These are phyloP conservation scores for Vitis cinerea DNA, from an alignment of 164 flowering plant genomes.

Conservation along the genomic window DNA sequence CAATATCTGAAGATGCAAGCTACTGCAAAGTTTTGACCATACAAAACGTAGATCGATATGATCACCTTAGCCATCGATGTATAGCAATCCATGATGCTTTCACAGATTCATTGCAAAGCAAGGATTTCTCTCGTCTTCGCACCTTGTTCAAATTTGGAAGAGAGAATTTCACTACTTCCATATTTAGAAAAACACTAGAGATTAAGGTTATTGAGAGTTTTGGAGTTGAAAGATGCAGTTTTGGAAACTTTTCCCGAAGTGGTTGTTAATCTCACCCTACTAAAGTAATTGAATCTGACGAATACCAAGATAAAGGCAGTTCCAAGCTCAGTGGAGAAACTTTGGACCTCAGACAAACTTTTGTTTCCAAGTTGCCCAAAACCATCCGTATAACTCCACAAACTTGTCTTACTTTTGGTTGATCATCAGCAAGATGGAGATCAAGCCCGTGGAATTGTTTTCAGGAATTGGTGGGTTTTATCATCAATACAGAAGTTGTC, in stretches of 20 bases:
- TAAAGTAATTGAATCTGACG: constrained; percentile 6
- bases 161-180: neutral
- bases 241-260: neutral
- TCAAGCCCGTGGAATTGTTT: neutral
- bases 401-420: too few relatives aligned
- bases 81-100: neutral
- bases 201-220: neutral
- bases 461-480: constrained; percentile 3
- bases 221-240: constrained; percentile 1
- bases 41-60: neutral
- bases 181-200: neutral
- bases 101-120: too few relatives aligned
- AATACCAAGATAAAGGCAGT: neutral
- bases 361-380: constrained; percentile 5
- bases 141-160: neutral
- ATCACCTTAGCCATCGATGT: neutral
- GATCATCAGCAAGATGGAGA: too few relatives aligned
- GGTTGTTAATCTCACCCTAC: neutral
- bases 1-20: constrained; percentile 20
- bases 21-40: constrained; percentile 8
- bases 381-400: neutral
- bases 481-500: constrained; percentile 3
- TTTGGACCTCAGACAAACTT: neutral
- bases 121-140: neutral
- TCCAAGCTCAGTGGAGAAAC: constrained; percentile 4